phyloP scores from a whole-genome alignment of 495 filamentous ascomycete genomes.

The Aspergillus sclerotioniger region DNA sequence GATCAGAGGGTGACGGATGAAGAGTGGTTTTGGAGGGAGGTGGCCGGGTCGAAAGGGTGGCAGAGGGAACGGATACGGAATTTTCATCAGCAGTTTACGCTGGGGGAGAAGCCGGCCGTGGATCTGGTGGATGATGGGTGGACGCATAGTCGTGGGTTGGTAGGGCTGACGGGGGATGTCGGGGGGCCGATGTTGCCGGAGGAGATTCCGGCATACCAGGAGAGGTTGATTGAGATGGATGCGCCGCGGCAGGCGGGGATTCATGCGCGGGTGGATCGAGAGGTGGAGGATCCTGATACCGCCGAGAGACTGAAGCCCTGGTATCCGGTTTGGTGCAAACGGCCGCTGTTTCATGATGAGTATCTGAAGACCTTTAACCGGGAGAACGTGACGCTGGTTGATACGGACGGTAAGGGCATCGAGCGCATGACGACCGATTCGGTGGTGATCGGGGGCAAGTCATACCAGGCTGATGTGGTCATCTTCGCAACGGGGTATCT shows the following conservation, averaged over 20 bases:
- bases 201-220: neutral
- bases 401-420: conserved; percentile 29
- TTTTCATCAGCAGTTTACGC: too few relatives aligned
- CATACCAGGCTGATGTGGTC: conserved; percentile 39
- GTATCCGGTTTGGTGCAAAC: conserved; percentile 31
- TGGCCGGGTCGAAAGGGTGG: too few relatives aligned
- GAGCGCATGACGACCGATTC: conserved; percentile 15
- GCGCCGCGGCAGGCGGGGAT: conserved; percentile 11
- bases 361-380: conserved; percentile 31
- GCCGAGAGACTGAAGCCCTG: conserved; percentile 27
- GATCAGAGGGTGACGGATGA: too few relatives aligned
- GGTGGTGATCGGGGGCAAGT: conserved; percentile 28
- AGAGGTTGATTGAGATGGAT: conserved; percentile 13
- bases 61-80: too few relatives aligned
- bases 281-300: conserved; percentile 16
- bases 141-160: too few relatives aligned
- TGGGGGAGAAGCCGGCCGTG: too few relatives aligned
- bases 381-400: conserved; percentile 30
- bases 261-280: conserved; percentile 33
- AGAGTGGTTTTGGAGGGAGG: too few relatives aligned
- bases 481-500: conserved; percentile 39
- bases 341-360: conserved; percentile 28
- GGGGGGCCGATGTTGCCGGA: neutral
- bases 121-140: neutral
- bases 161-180: neutral